phyloP scores from a whole-genome alignment of 2,329 filamentous ascomycete species.

The Lecanicillium sp. region DNA sequence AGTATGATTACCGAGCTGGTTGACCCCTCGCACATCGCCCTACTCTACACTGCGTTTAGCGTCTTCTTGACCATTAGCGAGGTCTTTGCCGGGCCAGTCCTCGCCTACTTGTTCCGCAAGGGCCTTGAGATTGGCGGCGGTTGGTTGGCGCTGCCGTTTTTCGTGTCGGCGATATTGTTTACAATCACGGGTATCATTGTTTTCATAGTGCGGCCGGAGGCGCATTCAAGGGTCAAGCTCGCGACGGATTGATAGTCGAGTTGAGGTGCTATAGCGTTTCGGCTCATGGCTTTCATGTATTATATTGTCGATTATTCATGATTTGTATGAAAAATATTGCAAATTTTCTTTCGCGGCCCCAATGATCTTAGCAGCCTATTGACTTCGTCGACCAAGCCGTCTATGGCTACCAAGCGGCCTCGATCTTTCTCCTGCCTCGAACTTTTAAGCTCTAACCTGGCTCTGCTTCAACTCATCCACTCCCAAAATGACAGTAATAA shows the following conservation, averaged over 20 bases:
- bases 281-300: too few species aligned
- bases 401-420: slow-evolving; percentile 64
- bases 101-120: background rate
- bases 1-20: slow-evolving; percentile 9
- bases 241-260: background rate
- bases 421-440: slow-evolving; percentile 72
- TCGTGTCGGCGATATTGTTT: background rate
- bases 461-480: slow-evolving; percentile 81
- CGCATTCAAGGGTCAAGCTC: background rate
- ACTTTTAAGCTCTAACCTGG: slow-evolving; percentile 79
- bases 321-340: too few species aligned
- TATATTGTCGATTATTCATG: too few species aligned
- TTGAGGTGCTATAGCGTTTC: too few species aligned
- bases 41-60: slow-evolving; percentile 3
- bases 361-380: slow-evolving; percentile 36
- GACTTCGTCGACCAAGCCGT: slow-evolving; percentile 58
- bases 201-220: background rate
- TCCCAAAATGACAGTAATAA: slow-evolving; percentile 82
- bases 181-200: background rate
- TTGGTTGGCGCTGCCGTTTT: slow-evolving; percentile 9
- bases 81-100: background rate
- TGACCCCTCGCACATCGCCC: slow-evolving; percentile 2
- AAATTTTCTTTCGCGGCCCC: background rate
- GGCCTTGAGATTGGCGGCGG: background rate
- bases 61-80: slow-evolving; percentile 2